These are phyloP conservation scores for Hypoxylon sp. DNA, from an alignment of 2,329 filamentous ascomycete genomes.

Conservation along the genomic window DNA sequence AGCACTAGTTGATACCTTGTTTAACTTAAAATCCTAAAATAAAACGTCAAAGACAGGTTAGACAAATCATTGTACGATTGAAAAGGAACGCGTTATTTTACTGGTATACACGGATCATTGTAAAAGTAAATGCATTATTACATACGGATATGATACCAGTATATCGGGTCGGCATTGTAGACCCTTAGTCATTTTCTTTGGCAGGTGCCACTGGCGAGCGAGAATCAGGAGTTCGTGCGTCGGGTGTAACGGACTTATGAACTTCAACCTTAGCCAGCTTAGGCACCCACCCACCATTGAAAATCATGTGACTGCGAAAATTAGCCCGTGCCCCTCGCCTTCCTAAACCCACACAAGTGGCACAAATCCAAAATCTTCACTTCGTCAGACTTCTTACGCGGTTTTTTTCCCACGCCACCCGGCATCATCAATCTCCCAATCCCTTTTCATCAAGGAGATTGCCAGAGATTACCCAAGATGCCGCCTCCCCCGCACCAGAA, in stretches of 20 bases:
- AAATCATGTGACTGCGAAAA: constrained; percentile 47
- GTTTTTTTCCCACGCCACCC: constrained; percentile 41
- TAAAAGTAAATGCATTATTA: constrained; percentile 5
- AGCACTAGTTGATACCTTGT: not conserved
- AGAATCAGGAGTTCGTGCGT: constrained; percentile 3
- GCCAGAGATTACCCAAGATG: constrained; percentile 65
- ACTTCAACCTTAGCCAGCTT: constrained; percentile 1
- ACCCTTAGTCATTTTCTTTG: constrained; percentile 2
- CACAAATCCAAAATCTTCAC: constrained; percentile 55
- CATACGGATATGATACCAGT: not conserved
- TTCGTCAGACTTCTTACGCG: constrained; percentile 43
- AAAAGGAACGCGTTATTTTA: not conserved
- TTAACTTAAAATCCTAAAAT: not conserved
- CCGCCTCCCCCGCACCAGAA: constrained; percentile 97
- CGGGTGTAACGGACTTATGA: constrained; percentile 22
- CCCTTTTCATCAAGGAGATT: constrained; percentile 52
- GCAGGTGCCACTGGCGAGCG: too few species aligned
- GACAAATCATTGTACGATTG: not conserved
- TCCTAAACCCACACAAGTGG: constrained; percentile 53
- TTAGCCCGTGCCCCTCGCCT: constrained; percentile 53
- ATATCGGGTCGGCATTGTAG: not conserved
- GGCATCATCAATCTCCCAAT: constrained; percentile 51
- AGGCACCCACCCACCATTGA: constrained; percentile 24
- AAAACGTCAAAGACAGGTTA: not conserved
- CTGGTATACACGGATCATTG: not conserved